These are phyloP conservation scores for Grigorovia yakushimaensis DNA, from an alignment of 805 yeast genomes.

Conservation along the genomic window DNA sequence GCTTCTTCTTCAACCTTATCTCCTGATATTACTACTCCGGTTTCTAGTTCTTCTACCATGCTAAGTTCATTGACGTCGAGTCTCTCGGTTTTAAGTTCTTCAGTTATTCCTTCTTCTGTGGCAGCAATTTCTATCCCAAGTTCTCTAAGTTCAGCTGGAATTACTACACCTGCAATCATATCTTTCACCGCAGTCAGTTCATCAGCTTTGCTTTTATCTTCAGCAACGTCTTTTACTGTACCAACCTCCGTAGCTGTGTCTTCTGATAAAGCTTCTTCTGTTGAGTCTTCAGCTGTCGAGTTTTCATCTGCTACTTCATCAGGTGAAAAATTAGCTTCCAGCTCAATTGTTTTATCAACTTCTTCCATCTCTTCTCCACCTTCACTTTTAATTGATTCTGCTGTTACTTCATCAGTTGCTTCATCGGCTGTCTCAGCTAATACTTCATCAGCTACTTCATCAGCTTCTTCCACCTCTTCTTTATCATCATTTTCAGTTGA, in stretches of 20 bases:
- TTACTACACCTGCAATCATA: no score
- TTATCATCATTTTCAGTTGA: background rate
- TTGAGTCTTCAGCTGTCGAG: background rate
- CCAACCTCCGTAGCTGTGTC: no score
- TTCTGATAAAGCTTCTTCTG: no score
- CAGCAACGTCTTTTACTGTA: no score
- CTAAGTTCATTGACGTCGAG: no score
- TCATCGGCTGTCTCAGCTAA: background rate
- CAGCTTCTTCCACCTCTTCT: background rate
- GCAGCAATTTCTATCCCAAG: no score
- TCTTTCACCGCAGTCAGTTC: no score
- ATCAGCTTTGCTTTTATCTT: no score
- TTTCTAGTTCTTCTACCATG: background rate
- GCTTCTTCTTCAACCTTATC: constrained; percentile 7
- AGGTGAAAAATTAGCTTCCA: background rate
- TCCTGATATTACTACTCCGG: constrained; percentile 6
- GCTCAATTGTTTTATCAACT: constrained; percentile 4
- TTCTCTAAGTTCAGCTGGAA: no score
- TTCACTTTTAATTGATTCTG: constrained; percentile 8
- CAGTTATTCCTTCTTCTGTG: no score
- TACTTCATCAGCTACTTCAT: background rate
- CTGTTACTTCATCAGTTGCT: constrained; percentile 15
- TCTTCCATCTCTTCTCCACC: constrained; percentile 18
- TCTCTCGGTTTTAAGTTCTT: no score
- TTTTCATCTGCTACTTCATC: background rate